Conservation (phyloP, 75 land plant species). For the Pinus taeda region DNA sequence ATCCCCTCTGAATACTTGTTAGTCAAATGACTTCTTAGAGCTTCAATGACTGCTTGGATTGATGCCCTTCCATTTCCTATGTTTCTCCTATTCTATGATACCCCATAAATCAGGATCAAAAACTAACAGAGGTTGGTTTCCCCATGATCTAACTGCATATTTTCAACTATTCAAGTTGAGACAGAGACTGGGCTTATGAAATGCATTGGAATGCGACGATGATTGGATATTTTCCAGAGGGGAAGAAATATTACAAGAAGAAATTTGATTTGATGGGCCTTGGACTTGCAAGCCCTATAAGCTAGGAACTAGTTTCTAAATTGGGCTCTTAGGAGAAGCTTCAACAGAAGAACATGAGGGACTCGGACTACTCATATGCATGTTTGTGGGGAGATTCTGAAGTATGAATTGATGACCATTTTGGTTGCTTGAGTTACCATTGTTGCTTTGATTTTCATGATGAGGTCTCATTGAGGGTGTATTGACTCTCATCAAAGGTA, state of each 20-base stretch:
- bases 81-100: slow-evolving; percentile 86
- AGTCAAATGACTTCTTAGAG: slow-evolving; percentile 87
- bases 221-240: background rate
- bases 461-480: background rate
- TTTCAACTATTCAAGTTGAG: slow-evolving; percentile 34
- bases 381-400: too few relatives aligned
- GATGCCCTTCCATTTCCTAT: slow-evolving; percentile 70
- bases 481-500: background rate
- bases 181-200: slow-evolving; percentile 4
- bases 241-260: background rate
- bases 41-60: slow-evolving; percentile 92
- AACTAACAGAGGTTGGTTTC: slow-evolving; percentile 52
- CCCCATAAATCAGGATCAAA: slow-evolving; percentile 75
- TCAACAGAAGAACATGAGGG: too few relatives aligned
- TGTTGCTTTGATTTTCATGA: background rate
- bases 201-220: slow-evolving; percentile 13
- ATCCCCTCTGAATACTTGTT: slow-evolving; percentile 96
- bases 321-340: too few relatives aligned
- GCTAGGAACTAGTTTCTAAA: too few relatives aligned
- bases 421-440: background rate
- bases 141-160: slow-evolving; percentile 68
- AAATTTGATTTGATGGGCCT: background rate
- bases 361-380: too few relatives aligned
- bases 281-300: too few relatives aligned
- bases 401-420: background rate